phyloP scores from a whole-genome alignment of 2,329 filamentous ascomycete genomes.

The Penicillium sp. region DNA sequence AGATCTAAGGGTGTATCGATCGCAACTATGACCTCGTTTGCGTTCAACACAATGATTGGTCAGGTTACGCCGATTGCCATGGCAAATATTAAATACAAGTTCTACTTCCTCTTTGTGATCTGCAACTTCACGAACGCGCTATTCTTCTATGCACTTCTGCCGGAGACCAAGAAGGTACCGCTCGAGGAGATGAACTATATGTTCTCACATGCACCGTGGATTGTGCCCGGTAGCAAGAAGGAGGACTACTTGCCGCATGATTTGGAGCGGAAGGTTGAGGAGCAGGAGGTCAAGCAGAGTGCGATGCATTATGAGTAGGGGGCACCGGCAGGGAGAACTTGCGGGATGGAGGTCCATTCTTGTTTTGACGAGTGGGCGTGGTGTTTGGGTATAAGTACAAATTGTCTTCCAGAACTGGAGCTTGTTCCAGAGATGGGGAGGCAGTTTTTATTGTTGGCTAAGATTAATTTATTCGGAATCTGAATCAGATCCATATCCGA shows the following conservation, averaged over 20 bases:
- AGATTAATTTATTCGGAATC: constrained; percentile 36
- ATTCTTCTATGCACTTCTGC: constrained; percentile 68
- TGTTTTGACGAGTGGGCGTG: background rate
- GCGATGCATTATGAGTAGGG: constrained; percentile 17
- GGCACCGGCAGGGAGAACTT: background rate
- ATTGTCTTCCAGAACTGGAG: background rate
- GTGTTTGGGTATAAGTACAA: background rate
- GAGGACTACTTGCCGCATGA: constrained; percentile 56
- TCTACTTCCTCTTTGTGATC: constrained; percentile 62
- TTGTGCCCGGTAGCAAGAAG: constrained; percentile 60
- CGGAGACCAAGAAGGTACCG: constrained; percentile 63
- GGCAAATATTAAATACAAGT: constrained; percentile 54
- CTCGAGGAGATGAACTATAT: constrained; percentile 69
- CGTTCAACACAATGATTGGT: constrained; percentile 75
- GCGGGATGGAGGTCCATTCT: background rate
- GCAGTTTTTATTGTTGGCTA: background rate
- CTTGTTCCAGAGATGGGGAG: background rate
- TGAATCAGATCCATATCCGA: constrained; percentile 43
- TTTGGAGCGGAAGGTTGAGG: constrained; percentile 59
- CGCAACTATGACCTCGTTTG: constrained; percentile 70
- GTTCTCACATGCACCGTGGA: constrained; percentile 64
- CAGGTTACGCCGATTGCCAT: constrained; percentile 66
- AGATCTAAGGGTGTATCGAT: constrained; percentile 73
- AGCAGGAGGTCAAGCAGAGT: constrained; percentile 55
- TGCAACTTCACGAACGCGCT: constrained; percentile 69